Base-by-base conservation (phyloP, 805 yeast genomes). In the Suhomyces xylopsoci region DNA sequence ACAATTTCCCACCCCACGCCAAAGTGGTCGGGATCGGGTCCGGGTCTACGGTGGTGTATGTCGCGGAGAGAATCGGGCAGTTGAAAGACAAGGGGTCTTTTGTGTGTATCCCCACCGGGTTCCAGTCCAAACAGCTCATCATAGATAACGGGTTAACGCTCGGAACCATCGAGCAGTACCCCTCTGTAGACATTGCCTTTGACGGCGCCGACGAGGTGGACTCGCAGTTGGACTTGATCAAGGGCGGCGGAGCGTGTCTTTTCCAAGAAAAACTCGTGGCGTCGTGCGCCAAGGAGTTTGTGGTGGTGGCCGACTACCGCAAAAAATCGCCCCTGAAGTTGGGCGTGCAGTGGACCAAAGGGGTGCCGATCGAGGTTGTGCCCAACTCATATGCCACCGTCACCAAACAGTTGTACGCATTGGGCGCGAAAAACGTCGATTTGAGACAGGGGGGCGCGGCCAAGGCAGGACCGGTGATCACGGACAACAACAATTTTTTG, bases 151-250 rank as follows among this genome's bases (percentile, higher is more conserved):
- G 94, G 0, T 77, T 94, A 57, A 78, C 70, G 41, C 76, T 92
- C 58, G 96, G 96, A 1, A 78, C 88, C 8, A 82, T 93, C 55
- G 97, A 93, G 63, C 92, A 90, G 74, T 85, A 74, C 57, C 89
- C 96, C 2, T 79, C 79, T 24, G 74, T 94, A 45, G 99, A 94
- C 67, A 83, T 94, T 61, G 97, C 97, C 1, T 94, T 94, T 67
- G 99, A 94, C 69, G 99, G 99, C 45, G 98, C 99, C 2, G 99
- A 94, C 70, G 99, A 94, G 71, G 92, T 92, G 53, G 99, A 93
- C 69, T 66, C 81, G 4, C 66, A 78, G 19, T 78, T 94, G 61
- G 89, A 91, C 66, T 84, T 92, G 62, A 94, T 94, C 68, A 94
- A 94, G 73, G 99, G 99, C 59, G 99, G 99, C 47, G 99, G 99